Base-by-base conservation (phyloP, 192 early-diverging fungal genomes). In the Gamsiella multidivaricata region DNA sequence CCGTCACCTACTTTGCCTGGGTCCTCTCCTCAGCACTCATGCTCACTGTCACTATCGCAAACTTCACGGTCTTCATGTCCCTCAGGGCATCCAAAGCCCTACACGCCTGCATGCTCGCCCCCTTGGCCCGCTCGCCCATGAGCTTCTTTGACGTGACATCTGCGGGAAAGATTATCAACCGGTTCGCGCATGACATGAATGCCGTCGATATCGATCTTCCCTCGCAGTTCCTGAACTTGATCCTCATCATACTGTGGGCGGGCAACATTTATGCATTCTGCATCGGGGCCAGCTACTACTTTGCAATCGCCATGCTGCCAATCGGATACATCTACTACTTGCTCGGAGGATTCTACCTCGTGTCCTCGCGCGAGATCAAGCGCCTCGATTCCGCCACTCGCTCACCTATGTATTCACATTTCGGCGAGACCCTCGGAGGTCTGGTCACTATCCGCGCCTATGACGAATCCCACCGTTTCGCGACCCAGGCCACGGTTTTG, bases 111-210 rank as follows among this genome's bases (percentile, higher is more conserved):
- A 88, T 94, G 84, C 82, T 92, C 43, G 51, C 81, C 12, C 87
- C 84, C 26, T 82, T 91, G 52, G 47, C 91, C 8, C 83, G 82
- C 50, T 74, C 86, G 12, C 86, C 86, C n/a, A 83, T 83, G 80
- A 50, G 47, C 33, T 87, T 81, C 61, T 87, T 87, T 69, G 65
- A 67, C 11, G 46, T 51, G 28, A 67, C 65, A 15, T 67, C 65
- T 11, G 33, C 55, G 18, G 92, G 93, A 29, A 88, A 92, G 37
- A 92, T 95, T 47, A 81, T 94, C 50, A 96, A 94, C 81, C 82
- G 95, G 18, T 94, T 93, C 66, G 84, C 91, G 25, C 88, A 91
- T 34, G 93, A 97, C 70, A 89, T 95, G 65, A 84, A 86, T 53
- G 82, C 88, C 4, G 65, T 95, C 39, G 93, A 95, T 60, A 81